These are phyloP conservation scores for Lyophyllum atratum DNA, from an alignment of 768 basidiomycete genomes.

Conservation along the genomic window DNA sequence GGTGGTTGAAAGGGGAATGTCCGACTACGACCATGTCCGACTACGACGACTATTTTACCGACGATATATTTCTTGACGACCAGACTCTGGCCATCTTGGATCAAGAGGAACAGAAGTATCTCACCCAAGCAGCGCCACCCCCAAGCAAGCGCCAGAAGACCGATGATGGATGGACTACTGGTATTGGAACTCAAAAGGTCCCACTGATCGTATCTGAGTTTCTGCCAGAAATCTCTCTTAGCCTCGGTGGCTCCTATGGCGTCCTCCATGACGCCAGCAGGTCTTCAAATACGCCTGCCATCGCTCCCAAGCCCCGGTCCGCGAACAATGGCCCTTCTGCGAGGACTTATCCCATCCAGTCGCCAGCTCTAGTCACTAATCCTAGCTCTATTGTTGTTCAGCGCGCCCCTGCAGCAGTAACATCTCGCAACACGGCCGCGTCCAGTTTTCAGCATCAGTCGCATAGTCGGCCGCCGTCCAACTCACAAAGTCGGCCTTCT, in stretches of 20 bases:
- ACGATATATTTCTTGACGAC: constrained; percentile 67
- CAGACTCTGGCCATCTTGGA: constrained; percentile 63
- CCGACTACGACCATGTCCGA: constrained; percentile 70
- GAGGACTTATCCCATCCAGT: not conserved
- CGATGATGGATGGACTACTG: constrained; percentile 42
- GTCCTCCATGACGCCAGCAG: constrained; percentile 27
- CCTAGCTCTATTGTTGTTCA: not conserved
- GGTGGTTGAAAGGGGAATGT: constrained; percentile 46
- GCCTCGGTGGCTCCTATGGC: constrained; percentile 57
- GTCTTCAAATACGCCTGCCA: not conserved
- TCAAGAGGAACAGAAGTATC: constrained; percentile 51
- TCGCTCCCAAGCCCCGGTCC: not conserved
- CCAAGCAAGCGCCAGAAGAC: constrained; percentile 62
- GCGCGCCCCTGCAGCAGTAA: not conserved
- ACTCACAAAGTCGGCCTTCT: constrained; percentile 6
- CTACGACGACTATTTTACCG: constrained; percentile 66
- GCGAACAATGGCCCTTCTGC: not conserved
- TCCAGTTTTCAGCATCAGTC: constrained; percentile 10
- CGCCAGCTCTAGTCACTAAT: not conserved
- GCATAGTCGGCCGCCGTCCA: constrained; percentile 12
- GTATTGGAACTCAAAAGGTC: constrained; percentile 23
- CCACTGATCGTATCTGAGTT: constrained; percentile 46
- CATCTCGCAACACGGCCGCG: not conserved
- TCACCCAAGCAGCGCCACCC: constrained; percentile 32
- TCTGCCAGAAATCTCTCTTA: constrained; percentile 66